phyloP scores from a whole-genome alignment of 345 rosid genomes.

The Eutrema japonicum region DNA sequence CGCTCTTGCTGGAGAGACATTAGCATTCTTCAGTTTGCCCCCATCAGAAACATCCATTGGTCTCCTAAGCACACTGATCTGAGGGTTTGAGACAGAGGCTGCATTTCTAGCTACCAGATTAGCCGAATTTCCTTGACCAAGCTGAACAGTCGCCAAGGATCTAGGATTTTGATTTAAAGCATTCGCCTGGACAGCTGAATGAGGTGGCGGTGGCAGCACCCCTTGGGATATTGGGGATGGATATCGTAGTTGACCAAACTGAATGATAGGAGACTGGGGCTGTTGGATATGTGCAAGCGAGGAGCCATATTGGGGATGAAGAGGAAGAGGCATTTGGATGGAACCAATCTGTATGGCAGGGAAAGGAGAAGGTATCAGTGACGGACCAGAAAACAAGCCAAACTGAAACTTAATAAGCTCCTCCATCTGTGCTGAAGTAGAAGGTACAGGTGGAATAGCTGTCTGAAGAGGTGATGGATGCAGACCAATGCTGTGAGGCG shows the following conservation, averaged over 20 bases:
- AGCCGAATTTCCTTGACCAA: slow-evolving; percentile 50
- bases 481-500: slow-evolving; percentile 44
- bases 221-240: slow-evolving; percentile 82
- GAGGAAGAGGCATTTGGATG: slow-evolving; percentile 98
- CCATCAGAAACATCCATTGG: slow-evolving; percentile 54
- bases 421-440: slow-evolving; percentile 60
- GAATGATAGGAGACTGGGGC: slow-evolving; percentile 79
- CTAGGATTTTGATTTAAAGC: slow-evolving; percentile 58
- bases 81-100: slow-evolving; percentile 52
- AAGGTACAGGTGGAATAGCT: slow-evolving; percentile 45
- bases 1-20: slow-evolving; percentile 47
- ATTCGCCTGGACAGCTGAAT: slow-evolving; percentile 59
- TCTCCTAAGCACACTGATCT: slow-evolving; percentile 52
- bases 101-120: slow-evolving; percentile 45
- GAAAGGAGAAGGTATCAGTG: slow-evolving; percentile 87
- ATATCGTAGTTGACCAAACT: slow-evolving; percentile 87
- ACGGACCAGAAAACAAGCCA: slow-evolving; percentile 93
- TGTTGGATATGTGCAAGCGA: slow-evolving; percentile 67
- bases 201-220: slow-evolving; percentile 67
- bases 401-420: slow-evolving; percentile 84
- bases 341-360: slow-evolving; percentile 99
- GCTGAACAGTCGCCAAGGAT: slow-evolving; percentile 50
- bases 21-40: slow-evolving; percentile 44
- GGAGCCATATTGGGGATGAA: slow-evolving; percentile 73
- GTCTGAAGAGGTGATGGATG: slow-evolving; percentile 56